phyloP scores from a whole-genome alignment of 1,284 basidiomycete genomes.

The Microbotryomycetes sp. region DNA sequence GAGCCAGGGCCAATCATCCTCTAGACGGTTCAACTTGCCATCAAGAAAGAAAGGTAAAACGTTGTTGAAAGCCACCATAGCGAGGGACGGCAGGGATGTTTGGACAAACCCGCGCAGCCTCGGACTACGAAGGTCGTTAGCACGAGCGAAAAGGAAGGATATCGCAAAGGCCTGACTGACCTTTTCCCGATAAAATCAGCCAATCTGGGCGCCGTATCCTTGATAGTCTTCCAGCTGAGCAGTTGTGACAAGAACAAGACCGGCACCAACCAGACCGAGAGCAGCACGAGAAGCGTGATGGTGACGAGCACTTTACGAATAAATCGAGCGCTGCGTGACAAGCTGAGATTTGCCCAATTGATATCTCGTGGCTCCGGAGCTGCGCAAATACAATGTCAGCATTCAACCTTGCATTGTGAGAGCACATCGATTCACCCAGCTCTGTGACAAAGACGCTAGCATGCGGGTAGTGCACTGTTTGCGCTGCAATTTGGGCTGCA shows the following conservation, averaged over 20 bases:
- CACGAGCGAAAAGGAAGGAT: neutral
- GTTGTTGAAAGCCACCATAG: constrained; percentile 83
- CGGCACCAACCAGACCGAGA: constrained; percentile 60
- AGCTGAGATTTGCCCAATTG: constrained; percentile 81
- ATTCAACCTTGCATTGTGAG: constrained; percentile 29
- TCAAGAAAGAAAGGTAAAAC: constrained; percentile 71
- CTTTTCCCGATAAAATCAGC: constrained; percentile 61
- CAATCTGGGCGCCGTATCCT: constrained; percentile 79
- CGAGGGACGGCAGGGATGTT: constrained; percentile 83
- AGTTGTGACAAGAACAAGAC: constrained; percentile 75
- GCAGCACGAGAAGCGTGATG: constrained; percentile 38
- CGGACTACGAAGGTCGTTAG: constrained; percentile 44
- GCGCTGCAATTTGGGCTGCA: constrained; percentile 83
- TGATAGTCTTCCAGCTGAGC: constrained; percentile 84
- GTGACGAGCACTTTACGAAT: constrained; percentile 65
- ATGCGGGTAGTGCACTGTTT: constrained; percentile 68
- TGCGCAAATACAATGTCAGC: constrained; percentile 6
- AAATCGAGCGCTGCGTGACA: constrained; percentile 52
- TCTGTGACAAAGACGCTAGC: constrained; percentile 60
- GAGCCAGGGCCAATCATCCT: neutral
- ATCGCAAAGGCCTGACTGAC: constrained; percentile 5
- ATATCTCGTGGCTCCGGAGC: constrained; percentile 95
- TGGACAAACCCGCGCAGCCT: constrained; percentile 79
- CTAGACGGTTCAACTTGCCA: neutral
- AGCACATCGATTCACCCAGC: constrained; percentile 37